phyloP scores from a whole-genome alignment of 2,329 filamentous ascomycete genomes.

The Penicillium sp. region DNA sequence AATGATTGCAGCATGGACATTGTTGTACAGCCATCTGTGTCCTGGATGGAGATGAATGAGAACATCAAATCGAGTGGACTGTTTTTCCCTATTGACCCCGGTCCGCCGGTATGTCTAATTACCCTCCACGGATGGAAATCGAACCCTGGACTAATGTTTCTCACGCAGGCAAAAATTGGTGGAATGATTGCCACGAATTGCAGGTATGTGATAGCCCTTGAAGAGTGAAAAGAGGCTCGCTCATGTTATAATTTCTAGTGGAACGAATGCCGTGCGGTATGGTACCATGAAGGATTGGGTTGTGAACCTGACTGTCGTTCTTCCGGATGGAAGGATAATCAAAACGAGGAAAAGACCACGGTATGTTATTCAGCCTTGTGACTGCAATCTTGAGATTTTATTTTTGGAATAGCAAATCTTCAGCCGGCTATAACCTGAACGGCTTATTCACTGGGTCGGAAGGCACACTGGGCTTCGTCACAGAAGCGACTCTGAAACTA shows the following conservation, averaged over 20 bases:
- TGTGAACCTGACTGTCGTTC: slow-evolving; percentile 68
- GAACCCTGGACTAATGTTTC: neutral
- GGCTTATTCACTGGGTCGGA: slow-evolving; percentile 70
- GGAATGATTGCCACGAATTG: slow-evolving; percentile 70
- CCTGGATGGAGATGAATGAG: slow-evolving; percentile 89
- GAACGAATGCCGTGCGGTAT: slow-evolving; percentile 63
- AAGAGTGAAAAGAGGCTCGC: neutral
- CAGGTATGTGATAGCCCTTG: neutral
- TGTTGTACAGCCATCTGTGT: slow-evolving; percentile 85
- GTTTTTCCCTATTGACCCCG: slow-evolving; percentile 90
- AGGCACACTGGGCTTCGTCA: slow-evolving; percentile 70
- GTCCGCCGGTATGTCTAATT: slow-evolving; percentile 54
- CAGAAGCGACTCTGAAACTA: slow-evolving; percentile 69
- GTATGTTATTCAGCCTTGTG: neutral
- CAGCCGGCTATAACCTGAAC: slow-evolving; percentile 72
- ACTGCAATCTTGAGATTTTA: neutral
- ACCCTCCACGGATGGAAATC: neutral
- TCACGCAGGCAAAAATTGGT: slow-evolving; percentile 43
- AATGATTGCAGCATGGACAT: slow-evolving; percentile 70
- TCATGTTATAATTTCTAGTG: slow-evolving; percentile 39
- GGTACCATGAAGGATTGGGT: slow-evolving; percentile 79
- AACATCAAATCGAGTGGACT: slow-evolving; percentile 71
- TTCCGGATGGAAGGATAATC: slow-evolving; percentile 68
- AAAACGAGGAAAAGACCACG: slow-evolving; percentile 60
- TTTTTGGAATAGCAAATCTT: slow-evolving; percentile 59